Evolutionary conservation across 2,329 filamentous ascomycete genomes (phyloP), one percentile per base, ranked within the genome.

Genomic region (Penicillium aurantiogriseum): DNA sequence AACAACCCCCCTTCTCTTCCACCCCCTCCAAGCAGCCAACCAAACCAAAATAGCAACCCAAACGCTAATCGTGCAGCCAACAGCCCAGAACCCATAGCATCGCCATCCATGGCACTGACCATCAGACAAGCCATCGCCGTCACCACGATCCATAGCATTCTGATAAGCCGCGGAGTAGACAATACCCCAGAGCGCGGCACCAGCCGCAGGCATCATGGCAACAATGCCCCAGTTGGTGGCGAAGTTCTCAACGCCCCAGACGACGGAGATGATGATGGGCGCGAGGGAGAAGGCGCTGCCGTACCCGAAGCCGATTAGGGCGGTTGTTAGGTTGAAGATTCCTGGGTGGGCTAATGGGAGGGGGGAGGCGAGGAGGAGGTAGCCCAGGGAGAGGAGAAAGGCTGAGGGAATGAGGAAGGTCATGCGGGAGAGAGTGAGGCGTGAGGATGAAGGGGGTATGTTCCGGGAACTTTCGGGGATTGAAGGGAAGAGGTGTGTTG

Each of bases 191-290:
- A 96, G 82, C 0, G 91, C 91, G 0, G 93, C 92, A 0, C 93
- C 94, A 0, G 89, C 77, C 0, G 94, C 94, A 3, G 94, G 94
- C 56, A 93, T 87, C 81, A 95, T 94, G 42, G 92, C 92, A 8
- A 97, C 87, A 60, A 97, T 92, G 10, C 94, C 94, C 87, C 93
- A 99, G 68, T 99, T 97, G 0, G 94, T 99, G 57, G 91, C 94
- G 71, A 99, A 97, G 73, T 97, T 99, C 79, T 97, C 92, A 0
- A 96, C 92, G 27, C 94, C 94, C 94, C 94, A 99, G 45, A 99
- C 93, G 10, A 97, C 92, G n/a, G 88, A 91, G 65, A 97, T 89
- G 56, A 97, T 90, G 63, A 97, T 92, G 2, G 94, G 94, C 0
- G 90, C 89, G 6, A 97, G 83, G 47, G 86, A 89, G 79, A 97